A percentile compares a stretch with the other conserved stretches of the same genome.
phyloP scores from a whole-genome alignment of 805 yeast genomes.

The Lachancea quebecensis region DNA sequence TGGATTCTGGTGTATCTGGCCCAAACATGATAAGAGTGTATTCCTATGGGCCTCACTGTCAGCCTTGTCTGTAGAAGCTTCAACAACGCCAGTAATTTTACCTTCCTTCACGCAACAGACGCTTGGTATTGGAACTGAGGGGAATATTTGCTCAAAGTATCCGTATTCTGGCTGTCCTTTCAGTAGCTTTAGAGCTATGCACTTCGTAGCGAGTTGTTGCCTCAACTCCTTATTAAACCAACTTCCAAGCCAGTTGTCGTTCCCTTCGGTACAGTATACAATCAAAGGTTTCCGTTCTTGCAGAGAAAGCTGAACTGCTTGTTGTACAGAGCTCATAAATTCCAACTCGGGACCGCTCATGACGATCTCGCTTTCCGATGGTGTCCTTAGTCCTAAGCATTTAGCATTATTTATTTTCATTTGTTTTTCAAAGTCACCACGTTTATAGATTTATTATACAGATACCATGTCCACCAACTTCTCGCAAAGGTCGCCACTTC shows the following conservation, averaged over 20 bases:
- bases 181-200: slow-evolving; percentile 37
- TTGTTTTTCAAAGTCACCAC: no score
- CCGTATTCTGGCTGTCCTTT: slow-evolving; percentile 39
- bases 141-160: slow-evolving; percentile 51
- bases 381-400: neutral
- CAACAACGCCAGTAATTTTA: slow-evolving; percentile 38
- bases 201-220: slow-evolving; percentile 14
- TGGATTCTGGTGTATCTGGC: no score
- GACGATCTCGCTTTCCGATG: neutral
- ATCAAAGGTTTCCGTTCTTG: slow-evolving; percentile 34
- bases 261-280: slow-evolving; percentile 32
- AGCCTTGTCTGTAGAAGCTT: slow-evolving; percentile 19
- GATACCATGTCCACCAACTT: slow-evolving; percentile 22
- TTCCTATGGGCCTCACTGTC: neutral
- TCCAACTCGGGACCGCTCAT: slow-evolving; percentile 14
- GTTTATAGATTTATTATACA: neutral
- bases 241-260: slow-evolving; percentile 25
- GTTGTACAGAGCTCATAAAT: slow-evolving; percentile 28
- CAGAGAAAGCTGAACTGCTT: slow-evolving; percentile 37
- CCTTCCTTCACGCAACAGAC: slow-evolving; percentile 48
- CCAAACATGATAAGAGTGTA: slow-evolving; percentile 1
- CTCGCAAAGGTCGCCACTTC: slow-evolving; percentile 39
- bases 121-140: slow-evolving; percentile 46
- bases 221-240: slow-evolving; percentile 20
- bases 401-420: neutral